Evolutionary conservation across 441 rosid genomes (phyloP).

Genomic region (Euphorbia neoarborescens): DNA sequence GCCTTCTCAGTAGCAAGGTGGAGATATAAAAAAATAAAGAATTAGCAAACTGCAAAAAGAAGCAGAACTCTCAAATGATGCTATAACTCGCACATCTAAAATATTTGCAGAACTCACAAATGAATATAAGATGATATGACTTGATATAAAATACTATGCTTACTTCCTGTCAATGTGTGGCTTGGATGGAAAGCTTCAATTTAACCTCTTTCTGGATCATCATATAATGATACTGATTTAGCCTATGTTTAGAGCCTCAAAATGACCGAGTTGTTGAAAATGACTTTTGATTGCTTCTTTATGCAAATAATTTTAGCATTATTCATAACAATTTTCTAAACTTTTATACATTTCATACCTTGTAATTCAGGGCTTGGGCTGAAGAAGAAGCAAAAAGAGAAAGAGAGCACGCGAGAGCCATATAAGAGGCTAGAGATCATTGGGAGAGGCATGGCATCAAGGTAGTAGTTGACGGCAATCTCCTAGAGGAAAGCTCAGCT

Average conservation of each 20-base stretch:
- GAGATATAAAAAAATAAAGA: conserved; percentile 75
- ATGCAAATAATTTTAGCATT: not conserved
- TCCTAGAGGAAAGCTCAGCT: conserved; percentile 53
- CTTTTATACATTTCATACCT: conserved; percentile 6
- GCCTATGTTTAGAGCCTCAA: not conserved
- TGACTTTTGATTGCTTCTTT: not conserved
- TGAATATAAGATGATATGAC: not conserved
- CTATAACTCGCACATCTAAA: not conserved
- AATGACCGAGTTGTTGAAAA: not conserved
- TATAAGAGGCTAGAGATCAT: conserved; percentile 77
- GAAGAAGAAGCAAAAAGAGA: conserved; percentile 89
- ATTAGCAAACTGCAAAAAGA: conserved; percentile 51
- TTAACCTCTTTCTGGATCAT: not conserved
- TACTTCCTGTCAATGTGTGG: not conserved
- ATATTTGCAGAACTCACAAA: not conserved
- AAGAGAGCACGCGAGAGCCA: conserved; percentile 65
- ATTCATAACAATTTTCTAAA: not conserved
- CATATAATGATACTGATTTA: not conserved
- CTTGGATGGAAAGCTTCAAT: not conserved
- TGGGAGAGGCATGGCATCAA: conserved; percentile 83
- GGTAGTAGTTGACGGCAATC: conserved; percentile 70
- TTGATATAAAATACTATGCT: not conserved
- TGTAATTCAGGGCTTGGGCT: conserved; percentile 72
- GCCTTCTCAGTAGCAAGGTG: conserved; percentile 54
- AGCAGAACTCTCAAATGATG: conserved; percentile 50